Base-by-base conservation (phyloP, 1,284 basidiomycete species). In the Rhodotorula sp. region DNA sequence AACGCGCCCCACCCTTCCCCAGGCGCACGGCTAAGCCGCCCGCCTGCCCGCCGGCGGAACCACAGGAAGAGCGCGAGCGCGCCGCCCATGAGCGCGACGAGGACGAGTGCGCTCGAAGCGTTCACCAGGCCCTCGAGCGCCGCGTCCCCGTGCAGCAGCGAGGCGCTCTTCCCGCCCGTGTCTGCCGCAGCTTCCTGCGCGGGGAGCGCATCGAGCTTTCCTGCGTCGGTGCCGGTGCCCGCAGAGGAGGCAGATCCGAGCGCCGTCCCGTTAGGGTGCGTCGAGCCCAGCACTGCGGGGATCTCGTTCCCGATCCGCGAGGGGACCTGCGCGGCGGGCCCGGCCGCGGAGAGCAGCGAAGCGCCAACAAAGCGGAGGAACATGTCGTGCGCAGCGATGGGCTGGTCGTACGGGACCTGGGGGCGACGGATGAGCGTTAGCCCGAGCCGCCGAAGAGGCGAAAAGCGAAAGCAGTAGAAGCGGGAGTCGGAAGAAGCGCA, bases 291-390 rank as follows among this genome's bases (percentile, higher is more conserved):
- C 66, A 80, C 55, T 87, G 90, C 81, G 89, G 91, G 69, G 81
- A 83, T 58, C 69, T 88, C 84, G 48, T 85, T 84, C 21, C 92
- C 94, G 32, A 96, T 85, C 46, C 86, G 87, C 71, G 90, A 92
- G 13, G 91, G 90, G 87, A 79, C 84, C 82, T 51, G 90, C 87
- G 48, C 91, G 87, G 73, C 90, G 85, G 70, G 90, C 3, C 82
- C 93, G 4, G 89, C 85, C 57, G 97, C 86, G 8, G 87, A 86
- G 41, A 89, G 87, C 78, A 95, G 91, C n/a, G 70, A 68, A 67
- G 95, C 88, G 59, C 87, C 89, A 88, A 97, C 91, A 84, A 97
- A 97, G 25, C 94, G 91, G 61, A 95, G 88, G 79, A 99, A 96
- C 97, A 99, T 98, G 82, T 99, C 96, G 82, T 98, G 94, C 8